Evolutionary conservation across 2,329 filamentous ascomycete species (phyloP).

Genomic region (Harringtonia aguacate): DNA sequence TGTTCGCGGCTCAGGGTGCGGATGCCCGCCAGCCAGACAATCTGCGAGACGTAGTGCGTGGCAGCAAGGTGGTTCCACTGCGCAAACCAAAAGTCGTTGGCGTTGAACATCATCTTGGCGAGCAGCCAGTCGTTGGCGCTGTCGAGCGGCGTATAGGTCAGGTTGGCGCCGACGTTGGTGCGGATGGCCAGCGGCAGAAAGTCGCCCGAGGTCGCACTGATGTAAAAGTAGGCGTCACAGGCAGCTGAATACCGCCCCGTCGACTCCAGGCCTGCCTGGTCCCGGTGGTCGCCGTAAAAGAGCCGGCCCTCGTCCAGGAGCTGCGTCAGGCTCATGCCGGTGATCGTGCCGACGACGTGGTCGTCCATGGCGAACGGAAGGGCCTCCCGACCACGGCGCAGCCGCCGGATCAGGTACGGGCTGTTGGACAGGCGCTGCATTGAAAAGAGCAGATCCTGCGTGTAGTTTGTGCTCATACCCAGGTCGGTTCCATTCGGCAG

Average conservation of each 20-base stretch:
- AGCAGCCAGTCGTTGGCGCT: constrained; percentile 34
- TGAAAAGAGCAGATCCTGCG: constrained; percentile 33
- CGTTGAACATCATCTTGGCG: constrained; percentile 38
- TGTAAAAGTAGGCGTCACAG: constrained; percentile 36
- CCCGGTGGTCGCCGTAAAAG: constrained; percentile 30
- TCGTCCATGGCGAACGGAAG: constrained; percentile 27
- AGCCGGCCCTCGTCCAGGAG: constrained; percentile 26
- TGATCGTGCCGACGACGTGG: constrained; percentile 17
- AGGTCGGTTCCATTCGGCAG: constrained; percentile 22
- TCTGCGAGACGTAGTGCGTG: constrained; percentile 32
- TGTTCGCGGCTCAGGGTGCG: constrained; percentile 34
- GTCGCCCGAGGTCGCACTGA: constrained; percentile 24
- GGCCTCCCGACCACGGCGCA: constrained; percentile 17
- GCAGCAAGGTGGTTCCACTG: constrained; percentile 31
- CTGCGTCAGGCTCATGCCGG: constrained; percentile 18
- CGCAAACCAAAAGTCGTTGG: constrained; percentile 33
- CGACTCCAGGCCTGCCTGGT: constrained; percentile 19
- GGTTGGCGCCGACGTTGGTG: constrained; percentile 28
- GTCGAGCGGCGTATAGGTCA: constrained; percentile 36
- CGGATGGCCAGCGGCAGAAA: constrained; percentile 38
- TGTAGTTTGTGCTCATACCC: constrained; percentile 32
- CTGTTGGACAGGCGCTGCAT: constrained; percentile 34
- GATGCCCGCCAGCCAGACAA: constrained; percentile 31
- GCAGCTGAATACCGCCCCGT: constrained; percentile 25
- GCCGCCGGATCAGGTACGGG: constrained; percentile 25